Conservation (phyloP, 106 monocot species). For the Dioscorea alata region DNA sequence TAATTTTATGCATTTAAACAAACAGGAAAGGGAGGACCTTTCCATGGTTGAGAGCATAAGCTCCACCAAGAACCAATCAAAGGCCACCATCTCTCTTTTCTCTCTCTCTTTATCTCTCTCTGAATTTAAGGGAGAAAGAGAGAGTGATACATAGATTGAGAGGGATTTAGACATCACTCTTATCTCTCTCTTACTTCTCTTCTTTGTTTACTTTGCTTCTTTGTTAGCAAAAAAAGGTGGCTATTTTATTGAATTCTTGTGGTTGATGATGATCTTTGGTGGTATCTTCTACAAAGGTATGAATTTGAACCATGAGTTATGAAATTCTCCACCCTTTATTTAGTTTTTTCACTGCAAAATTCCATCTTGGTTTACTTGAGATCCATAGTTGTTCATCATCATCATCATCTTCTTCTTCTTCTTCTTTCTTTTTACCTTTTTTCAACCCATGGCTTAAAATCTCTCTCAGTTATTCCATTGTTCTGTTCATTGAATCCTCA, state of each 20-base stretch:
- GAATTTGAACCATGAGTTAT: background rate
- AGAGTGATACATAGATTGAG: background rate
- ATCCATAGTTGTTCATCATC: background rate
- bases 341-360: background rate
- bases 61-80: conserved; percentile 13
- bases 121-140: background rate
- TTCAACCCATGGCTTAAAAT: background rate
- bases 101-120: background rate
- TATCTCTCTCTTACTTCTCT: conserved; percentile 1
- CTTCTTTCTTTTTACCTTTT: background rate
- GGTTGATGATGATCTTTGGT: background rate
- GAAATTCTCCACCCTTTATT: background rate
- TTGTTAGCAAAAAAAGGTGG: too few species aligned
- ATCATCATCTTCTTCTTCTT: background rate
- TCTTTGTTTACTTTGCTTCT: background rate
- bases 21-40: background rate
- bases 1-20: too few species aligned
- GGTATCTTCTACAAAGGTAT: background rate
- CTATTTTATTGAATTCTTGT: background rate
- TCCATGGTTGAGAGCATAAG: conserved; percentile 10
- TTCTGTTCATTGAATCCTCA: background rate
- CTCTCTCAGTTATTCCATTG: background rate
- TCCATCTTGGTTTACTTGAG: background rate
- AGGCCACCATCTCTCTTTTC: conserved; percentile 1
- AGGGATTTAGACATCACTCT: background rate